These are phyloP conservation scores for Yamadazyma philogaea DNA, from an alignment of 805 yeast genomes.

Conservation along the genomic window DNA sequence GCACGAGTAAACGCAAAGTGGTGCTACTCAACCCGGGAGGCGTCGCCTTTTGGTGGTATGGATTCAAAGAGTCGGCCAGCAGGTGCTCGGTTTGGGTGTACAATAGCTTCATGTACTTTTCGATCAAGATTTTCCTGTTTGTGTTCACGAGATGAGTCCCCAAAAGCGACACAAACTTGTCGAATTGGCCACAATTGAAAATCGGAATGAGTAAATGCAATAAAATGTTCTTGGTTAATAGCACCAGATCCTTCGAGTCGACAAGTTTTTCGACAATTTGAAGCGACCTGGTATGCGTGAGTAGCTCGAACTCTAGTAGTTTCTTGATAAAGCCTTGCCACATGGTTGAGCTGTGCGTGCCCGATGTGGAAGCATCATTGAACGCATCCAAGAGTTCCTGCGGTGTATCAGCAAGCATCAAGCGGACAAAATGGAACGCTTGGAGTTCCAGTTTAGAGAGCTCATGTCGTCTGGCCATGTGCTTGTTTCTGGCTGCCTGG, in stretches of 20 bases:
- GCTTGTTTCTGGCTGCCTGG: constrained; percentile 6
- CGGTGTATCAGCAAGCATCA: constrained; percentile 29
- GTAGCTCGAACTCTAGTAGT: constrained; percentile 29
- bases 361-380: constrained; percentile 24
- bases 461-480: constrained; percentile 20
- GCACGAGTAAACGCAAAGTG: neutral
- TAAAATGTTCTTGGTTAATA: constrained; percentile 34
- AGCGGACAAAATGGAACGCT: constrained; percentile 22
- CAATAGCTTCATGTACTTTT: constrained; percentile 28
- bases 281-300: constrained; percentile 26
- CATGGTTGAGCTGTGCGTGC: constrained; percentile 24
- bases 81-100: constrained; percentile 17
- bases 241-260: constrained; percentile 16
- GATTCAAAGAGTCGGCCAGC: no score
- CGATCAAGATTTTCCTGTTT: constrained; percentile 18
- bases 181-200: constrained; percentile 10
- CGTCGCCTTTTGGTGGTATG: no score
- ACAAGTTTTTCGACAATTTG: constrained; percentile 26
- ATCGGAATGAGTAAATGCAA: constrained; percentile 30
- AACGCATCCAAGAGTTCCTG: constrained; percentile 35
- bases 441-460: constrained; percentile 20
- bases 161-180: constrained; percentile 14
- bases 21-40: neutral
- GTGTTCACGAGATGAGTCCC: neutral
- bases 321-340: constrained; percentile 38